phyloP scores from a whole-genome alignment of 139 green algal species.

The Picochlorum sp. region DNA sequence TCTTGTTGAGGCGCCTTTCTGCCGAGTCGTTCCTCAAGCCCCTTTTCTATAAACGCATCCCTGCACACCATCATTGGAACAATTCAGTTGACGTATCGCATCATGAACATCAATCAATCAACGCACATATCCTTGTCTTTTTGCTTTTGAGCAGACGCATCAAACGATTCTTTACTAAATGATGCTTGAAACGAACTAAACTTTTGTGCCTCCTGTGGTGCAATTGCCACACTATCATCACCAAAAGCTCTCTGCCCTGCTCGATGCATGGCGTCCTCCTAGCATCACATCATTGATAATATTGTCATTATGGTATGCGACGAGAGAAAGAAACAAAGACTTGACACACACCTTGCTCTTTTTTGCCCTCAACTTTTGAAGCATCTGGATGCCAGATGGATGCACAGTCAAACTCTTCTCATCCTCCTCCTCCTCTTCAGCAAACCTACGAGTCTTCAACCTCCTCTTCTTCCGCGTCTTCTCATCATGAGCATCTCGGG shows the following conservation, averaged over 20 bases:
- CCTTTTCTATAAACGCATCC: conserved; percentile 52
- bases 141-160: not conserved
- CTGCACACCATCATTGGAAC: conserved; percentile 18
- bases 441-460: not conserved
- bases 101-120: not conserved
- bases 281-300: no score
- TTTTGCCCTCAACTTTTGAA: conserved; percentile 35
- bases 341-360: not conserved
- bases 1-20: conserved; percentile 18
- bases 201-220: not conserved
- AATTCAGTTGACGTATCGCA: not conserved
- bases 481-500: not conserved
- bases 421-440: not conserved
- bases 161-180: not conserved
- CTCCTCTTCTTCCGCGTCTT: not conserved
- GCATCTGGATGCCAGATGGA: conserved; percentile 7
- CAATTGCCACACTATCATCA: not conserved
- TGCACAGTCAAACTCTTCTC: no score
- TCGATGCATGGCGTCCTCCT: no score
- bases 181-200: not conserved
- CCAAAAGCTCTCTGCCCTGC: not conserved
- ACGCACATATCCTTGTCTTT: not conserved
- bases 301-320: no score
- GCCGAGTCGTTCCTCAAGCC: conserved; percentile 58
- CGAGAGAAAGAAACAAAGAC: no score